These are phyloP conservation scores for Mycosphaerella sp. DNA, from an alignment of 2,329 filamentous ascomycete species.

Conservation along the genomic window DNA sequence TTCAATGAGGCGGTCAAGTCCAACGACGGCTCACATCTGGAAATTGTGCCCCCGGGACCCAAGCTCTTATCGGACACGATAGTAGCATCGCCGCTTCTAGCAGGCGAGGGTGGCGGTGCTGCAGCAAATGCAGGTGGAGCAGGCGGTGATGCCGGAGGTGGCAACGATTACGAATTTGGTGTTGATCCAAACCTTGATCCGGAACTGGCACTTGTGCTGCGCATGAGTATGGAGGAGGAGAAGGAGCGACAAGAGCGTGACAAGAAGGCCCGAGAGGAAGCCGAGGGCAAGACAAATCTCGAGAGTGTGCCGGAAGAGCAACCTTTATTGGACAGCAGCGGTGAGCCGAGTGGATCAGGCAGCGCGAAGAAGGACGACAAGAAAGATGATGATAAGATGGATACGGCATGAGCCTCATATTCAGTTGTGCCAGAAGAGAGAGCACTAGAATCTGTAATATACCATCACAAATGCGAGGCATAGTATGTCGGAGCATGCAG, in stretches of 20 bases:
- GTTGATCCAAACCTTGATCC: conserved; percentile 89
- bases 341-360: conserved; percentile 21
- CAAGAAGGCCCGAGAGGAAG: conserved; percentile 61
- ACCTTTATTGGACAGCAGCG: conserved; percentile 38
- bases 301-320: conserved; percentile 66
- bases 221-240: conserved; percentile 98
- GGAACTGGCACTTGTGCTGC: conserved; percentile 84
- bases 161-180: conserved; percentile 73
- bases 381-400: conserved; percentile 30
- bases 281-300: conserved; percentile 66
- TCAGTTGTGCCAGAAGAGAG: neutral
- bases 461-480: neutral
- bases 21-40: conserved; percentile 83
- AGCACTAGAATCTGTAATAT: conserved; percentile 3
- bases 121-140: conserved; percentile 46
- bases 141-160: conserved; percentile 43
- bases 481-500: too few relatives aligned
- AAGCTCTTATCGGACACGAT: conserved; percentile 91
- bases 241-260: conserved; percentile 87
- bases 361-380: conserved; percentile 25
- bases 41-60: conserved; percentile 81
- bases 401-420: conserved; percentile 24
- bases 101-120: conserved; percentile 64
- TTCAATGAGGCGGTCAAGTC: conserved; percentile 93
- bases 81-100: conserved; percentile 79